phyloP scores from a whole-genome alignment of 345 rosid species.

The Hibiscus mutabilis region DNA sequence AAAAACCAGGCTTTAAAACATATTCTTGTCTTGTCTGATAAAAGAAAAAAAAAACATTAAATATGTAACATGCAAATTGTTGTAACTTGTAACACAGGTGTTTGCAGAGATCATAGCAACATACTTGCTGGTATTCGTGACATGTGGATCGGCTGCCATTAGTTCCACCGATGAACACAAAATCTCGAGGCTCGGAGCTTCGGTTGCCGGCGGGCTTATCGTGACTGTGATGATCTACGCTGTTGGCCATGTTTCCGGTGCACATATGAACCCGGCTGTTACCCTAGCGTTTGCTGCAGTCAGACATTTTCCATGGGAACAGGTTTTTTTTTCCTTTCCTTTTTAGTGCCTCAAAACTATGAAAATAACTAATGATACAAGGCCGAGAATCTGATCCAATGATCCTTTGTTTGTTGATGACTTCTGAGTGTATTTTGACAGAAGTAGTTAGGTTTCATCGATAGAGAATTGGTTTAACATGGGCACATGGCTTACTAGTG shows the following conservation, averaged over 20 bases:
- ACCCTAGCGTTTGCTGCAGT: conserved; percentile 53
- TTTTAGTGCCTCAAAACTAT: not conserved
- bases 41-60: not conserved
- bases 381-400: not conserved
- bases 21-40: not conserved
- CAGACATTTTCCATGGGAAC: conserved; percentile 49
- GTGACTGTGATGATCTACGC: conserved; percentile 68
- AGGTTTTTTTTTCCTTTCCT: conserved; percentile 25
- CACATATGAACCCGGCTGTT: conserved; percentile 75
- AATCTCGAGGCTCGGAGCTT: conserved; percentile 47
- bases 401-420: not conserved
- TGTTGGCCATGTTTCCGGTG: conserved; percentile 69
- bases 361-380: not conserved
- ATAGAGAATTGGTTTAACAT: not conserved
- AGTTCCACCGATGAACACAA: conserved; percentile 27
- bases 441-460: not conserved
- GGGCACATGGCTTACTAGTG: not conserved
- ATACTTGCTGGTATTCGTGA: conserved; percentile 49
- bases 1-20: not conserved
- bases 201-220: conserved; percentile 53
- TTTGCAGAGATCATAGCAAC: conserved; percentile 54
- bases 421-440: not conserved
- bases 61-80: too few relatives aligned
- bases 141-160: conserved; percentile 43
- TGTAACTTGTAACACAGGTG: conserved; percentile 25